A percentile compares a stretch with the other conserved stretches of the same genome.
Conservation (phyloP, 75 land plant species). For the Ceratopteris richardii region DNA sequence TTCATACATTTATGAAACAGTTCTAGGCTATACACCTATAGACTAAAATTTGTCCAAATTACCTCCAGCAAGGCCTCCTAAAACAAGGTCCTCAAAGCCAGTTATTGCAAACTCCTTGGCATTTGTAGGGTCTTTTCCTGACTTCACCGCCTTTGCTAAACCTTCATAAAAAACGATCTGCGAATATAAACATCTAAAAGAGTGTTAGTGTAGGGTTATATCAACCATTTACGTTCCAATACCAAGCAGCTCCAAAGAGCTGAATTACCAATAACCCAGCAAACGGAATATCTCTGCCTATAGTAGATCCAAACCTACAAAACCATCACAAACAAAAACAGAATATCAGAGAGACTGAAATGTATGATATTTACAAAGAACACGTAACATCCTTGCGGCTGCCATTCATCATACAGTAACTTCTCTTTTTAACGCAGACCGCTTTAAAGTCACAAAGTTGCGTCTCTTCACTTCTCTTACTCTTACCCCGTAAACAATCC, state of each 20-base stretch:
- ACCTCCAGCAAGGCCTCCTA: conserved; percentile 97
- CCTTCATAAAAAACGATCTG: conserved; percentile 92
- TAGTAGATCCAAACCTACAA: conserved; percentile 73
- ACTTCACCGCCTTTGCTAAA: conserved; percentile 48
- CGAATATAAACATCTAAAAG: neutral
- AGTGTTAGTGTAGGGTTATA: too few relatives aligned
- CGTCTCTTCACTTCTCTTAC: too few relatives aligned
- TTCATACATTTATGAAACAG: too few relatives aligned
- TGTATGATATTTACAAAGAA: too few relatives aligned
- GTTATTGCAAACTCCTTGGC: conserved; percentile 21
- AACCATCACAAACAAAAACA: neutral
- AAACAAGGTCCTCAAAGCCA: conserved; percentile 55
- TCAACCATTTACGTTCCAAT: too few relatives aligned
- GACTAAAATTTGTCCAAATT: neutral
- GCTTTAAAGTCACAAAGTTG: too few relatives aligned
- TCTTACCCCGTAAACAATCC: conserved; percentile 89
- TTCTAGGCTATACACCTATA: too few relatives aligned
- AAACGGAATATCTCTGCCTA: conserved; percentile 93
- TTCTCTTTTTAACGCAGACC: too few relatives aligned
- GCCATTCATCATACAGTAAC: too few relatives aligned
- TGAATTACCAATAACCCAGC: conserved; percentile 81
- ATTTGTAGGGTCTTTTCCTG: conserved; percentile 34
- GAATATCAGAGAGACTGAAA: too few relatives aligned
- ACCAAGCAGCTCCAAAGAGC: too few relatives aligned
- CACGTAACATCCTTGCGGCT: too few relatives aligned